A percentile compares a stretch with the other conserved stretches of the same genome.
These are phyloP conservation scores for Candida ortonii DNA, from an alignment of 805 yeast species.

Conservation along the genomic window DNA sequence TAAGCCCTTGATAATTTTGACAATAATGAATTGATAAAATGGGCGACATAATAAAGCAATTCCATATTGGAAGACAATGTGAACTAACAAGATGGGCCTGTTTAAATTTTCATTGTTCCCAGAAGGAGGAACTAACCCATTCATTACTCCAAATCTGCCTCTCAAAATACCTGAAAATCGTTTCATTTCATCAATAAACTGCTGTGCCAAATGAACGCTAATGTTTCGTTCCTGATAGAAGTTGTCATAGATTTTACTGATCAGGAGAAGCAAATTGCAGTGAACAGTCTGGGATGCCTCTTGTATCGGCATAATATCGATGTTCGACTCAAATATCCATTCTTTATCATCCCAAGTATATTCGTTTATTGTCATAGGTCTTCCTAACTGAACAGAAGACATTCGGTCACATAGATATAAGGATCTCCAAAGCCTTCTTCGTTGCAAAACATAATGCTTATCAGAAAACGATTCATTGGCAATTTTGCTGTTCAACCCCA, in stretches of 20 bases:
- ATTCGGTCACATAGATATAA: conserved; percentile 20
- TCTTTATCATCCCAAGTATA: conserved; percentile 39
- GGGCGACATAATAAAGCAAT: conserved; percentile 41
- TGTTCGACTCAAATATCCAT: conserved; percentile 8
- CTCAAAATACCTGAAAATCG: no score
- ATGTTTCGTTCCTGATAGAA: conserved; percentile 34
- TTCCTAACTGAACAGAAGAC: conserved; percentile 35
- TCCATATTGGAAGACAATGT: conserved; percentile 37
- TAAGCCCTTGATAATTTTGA: conserved; percentile 16
- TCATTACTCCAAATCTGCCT: conserved; percentile 32
- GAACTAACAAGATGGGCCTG: conserved; percentile 32
- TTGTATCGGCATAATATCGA: conserved; percentile 22
- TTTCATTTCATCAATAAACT: conserved; percentile 36
- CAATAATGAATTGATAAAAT: conserved; percentile 36
- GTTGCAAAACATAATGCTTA: conserved; percentile 25
- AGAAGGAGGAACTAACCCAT: conserved; percentile 27
- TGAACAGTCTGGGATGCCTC: conserved; percentile 30
- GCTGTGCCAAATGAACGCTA: conserved; percentile 31
- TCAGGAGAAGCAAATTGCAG: conserved; percentile 29
- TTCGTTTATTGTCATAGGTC: conserved; percentile 36
- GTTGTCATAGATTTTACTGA: conserved; percentile 32
- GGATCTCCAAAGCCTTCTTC: conserved; percentile 30
- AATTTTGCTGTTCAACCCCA: conserved; percentile 39
- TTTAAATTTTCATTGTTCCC: conserved; percentile 19
- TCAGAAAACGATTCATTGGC: conserved; percentile 38